These are phyloP conservation scores for Acacia confusa DNA, from an alignment of 306 rosid genomes.

Conservation along the genomic window DNA sequence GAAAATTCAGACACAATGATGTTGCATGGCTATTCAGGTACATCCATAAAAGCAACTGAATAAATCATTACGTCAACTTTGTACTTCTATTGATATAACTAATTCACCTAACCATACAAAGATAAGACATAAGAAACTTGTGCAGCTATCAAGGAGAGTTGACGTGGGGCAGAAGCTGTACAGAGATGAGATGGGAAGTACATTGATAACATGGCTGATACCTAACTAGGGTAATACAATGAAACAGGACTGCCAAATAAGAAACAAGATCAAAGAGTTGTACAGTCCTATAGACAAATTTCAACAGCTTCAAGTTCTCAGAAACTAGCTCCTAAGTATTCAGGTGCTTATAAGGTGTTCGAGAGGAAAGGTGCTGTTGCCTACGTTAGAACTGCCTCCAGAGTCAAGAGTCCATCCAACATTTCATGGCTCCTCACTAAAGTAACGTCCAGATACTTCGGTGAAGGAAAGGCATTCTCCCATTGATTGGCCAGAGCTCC, in stretches of 20 bases:
- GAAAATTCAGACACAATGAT: background rate
- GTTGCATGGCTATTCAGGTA: background rate
- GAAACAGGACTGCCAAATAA: background rate
- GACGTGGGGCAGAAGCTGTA: background rate
- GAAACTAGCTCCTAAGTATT: background rate
- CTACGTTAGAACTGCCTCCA: too few species aligned
- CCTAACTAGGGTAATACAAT: background rate
- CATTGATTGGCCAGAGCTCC: background rate
- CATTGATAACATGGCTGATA: background rate
- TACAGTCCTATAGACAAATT: too few species aligned
- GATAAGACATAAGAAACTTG: slow-evolving; percentile 7
- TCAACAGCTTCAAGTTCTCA: background rate
- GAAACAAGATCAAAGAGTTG: background rate
- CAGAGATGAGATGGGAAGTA: background rate
- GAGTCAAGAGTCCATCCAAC: too few species aligned
- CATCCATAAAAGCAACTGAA: background rate
- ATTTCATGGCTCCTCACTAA: too few species aligned
- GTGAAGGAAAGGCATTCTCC: too few species aligned
- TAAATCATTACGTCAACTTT: slow-evolving; percentile 18
- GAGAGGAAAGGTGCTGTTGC: background rate
- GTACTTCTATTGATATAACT: slow-evolving; percentile 24
- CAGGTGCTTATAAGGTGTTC: background rate
- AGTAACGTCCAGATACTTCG: too few species aligned
- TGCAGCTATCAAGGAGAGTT: background rate
- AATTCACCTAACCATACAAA: slow-evolving; percentile 16